Evolutionary conservation across 495 filamentous ascomycete genomes (phyloP).

Genomic region (Annulohypoxylon nitens): DNA sequence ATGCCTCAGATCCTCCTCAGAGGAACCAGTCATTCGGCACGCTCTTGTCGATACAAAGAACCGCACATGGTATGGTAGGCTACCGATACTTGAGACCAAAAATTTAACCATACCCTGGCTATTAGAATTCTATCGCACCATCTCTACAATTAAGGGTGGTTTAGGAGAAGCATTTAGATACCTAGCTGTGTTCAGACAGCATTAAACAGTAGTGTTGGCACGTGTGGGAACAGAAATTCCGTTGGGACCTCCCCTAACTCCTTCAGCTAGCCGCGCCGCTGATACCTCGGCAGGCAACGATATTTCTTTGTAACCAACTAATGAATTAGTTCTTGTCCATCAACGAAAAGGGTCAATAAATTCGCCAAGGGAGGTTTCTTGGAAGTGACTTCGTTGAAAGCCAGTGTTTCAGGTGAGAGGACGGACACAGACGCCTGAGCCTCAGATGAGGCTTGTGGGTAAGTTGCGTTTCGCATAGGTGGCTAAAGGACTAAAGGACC

Average conservation of each 20-base stretch:
- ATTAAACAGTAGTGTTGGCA: not conserved
- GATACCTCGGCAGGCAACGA: not conserved
- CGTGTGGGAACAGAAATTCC: not conserved
- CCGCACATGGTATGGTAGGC: conserved; percentile 35
- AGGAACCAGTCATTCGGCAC: conserved; percentile 34
- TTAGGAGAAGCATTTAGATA: not conserved
- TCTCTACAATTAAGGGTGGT: conserved; percentile 15
- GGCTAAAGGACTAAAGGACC: conserved; percentile 17
- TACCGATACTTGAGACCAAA: conserved; percentile 27
- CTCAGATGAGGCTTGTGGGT: conserved; percentile 37
- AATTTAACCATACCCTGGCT: conserved; percentile 13
- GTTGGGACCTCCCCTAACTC: conserved; percentile 1
- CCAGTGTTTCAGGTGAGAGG: conserved; percentile 46
- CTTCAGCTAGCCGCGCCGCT: not conserved
- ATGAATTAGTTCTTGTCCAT: not conserved
- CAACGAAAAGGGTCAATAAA: conserved; percentile 7
- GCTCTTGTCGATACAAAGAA: conserved; percentile 15
- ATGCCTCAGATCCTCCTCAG: conserved; percentile 36
- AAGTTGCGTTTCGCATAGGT: conserved; percentile 32
- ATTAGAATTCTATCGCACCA: conserved; percentile 27
- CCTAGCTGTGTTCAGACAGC: not conserved
- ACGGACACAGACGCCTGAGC: conserved; percentile 24
- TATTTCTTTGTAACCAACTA: not conserved
- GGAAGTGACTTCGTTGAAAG: conserved; percentile 10
- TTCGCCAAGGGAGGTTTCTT: conserved; percentile 24